Evolutionary conservation across 208 protist genomes (phyloP).

Genomic region (Entamoeba invadens): DNA sequence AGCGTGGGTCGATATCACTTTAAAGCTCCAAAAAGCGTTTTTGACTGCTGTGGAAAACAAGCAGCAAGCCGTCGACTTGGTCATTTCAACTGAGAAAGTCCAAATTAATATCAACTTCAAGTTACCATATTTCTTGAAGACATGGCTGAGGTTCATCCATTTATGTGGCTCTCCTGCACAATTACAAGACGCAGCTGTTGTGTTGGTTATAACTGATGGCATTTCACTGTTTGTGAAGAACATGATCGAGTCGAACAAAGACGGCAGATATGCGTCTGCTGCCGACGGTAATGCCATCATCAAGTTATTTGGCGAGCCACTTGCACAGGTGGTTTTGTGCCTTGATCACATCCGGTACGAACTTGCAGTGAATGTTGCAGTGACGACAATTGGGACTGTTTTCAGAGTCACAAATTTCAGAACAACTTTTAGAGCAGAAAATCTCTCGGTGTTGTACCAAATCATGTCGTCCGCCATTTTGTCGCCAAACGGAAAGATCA

Average conservation of each 20-base stretch:
- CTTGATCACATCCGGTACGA: neutral
- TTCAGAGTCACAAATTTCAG: neutral
- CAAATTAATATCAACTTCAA: neutral
- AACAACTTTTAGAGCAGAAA: neutral
- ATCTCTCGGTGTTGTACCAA: neutral
- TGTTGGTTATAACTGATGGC: neutral
- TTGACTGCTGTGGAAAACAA: neutral
- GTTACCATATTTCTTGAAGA: neutral
- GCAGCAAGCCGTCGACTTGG: neutral
- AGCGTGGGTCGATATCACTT: neutral
- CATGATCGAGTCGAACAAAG: neutral
- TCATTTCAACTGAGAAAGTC: neutral
- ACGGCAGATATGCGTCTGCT: neutral
- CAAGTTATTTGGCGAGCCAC: neutral
- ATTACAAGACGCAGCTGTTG: neutral
- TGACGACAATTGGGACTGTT: neutral
- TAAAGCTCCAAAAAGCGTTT: neutral
- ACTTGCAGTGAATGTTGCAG: neutral
- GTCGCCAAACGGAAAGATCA: neutral
- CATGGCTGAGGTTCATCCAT: neutral
- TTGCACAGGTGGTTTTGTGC: neutral
- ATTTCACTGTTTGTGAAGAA: neutral
- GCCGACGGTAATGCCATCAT: neutral
- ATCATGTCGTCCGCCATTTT: neutral
- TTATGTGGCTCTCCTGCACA: neutral